phyloP scores from a whole-genome alignment of 2,329 filamentous ascomycete genomes.

The Aspergillus ustus region DNA sequence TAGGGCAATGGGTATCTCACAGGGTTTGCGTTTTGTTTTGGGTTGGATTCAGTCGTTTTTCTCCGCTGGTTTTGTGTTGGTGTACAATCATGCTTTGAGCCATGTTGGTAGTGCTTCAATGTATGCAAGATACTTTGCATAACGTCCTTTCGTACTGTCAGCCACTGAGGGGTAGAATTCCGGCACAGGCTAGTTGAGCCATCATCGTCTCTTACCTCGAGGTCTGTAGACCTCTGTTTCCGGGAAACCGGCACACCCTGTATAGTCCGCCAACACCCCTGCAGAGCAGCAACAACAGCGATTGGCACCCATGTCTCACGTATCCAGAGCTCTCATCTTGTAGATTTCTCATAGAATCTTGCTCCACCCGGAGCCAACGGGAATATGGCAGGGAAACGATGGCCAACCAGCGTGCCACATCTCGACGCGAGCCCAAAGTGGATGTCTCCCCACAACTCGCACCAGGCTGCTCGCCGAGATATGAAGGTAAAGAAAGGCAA shows the following conservation, averaged over 20 bases:
- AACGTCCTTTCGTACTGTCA: background rate
- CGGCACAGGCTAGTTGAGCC: background rate
- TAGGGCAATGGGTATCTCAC: slow-evolving; percentile 11
- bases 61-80: slow-evolving; percentile 12
- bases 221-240: background rate
- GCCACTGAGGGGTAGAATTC: background rate
- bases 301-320: background rate
- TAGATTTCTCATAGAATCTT: background rate
- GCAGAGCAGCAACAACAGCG: background rate
- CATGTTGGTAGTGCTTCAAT: slow-evolving; percentile 14
- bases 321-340: background rate
- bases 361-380: background rate
- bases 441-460: background rate
- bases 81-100: slow-evolving; percentile 9
- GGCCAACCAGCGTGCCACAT: background rate
- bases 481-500: background rate
- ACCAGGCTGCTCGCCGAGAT: background rate
- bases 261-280: background rate
- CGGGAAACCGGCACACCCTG: background rate
- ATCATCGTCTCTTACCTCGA: background rate
- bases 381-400: background rate
- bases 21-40: slow-evolving; percentile 21
- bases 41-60: slow-evolving; percentile 17
- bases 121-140: slow-evolving; percentile 16
- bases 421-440: background rate